These are phyloP conservation scores for Nectriaceae sp. DNA, from an alignment of 2,329 filamentous ascomycete species.

Conservation along the genomic window DNA sequence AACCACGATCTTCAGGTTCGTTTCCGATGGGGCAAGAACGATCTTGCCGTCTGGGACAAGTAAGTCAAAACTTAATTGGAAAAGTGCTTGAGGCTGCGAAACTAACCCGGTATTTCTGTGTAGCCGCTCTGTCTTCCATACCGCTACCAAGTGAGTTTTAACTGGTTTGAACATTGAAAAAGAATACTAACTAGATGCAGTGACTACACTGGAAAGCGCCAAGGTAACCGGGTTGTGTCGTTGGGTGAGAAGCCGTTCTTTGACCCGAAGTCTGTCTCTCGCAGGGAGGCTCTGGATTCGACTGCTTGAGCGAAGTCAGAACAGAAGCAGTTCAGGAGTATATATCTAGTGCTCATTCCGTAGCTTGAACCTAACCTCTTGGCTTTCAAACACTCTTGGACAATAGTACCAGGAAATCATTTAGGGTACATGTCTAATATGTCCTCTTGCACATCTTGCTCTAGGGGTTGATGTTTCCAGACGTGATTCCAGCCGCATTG, in stretches of 20 bases:
- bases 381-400: too few relatives aligned
- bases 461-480: too few relatives aligned
- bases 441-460: too few relatives aligned
- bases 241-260: conserved; percentile 47
- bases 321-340: too few relatives aligned
- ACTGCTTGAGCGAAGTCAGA: too few relatives aligned
- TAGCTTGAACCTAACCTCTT: too few relatives aligned
- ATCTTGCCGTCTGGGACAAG: conserved; percentile 64
- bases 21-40: conserved; percentile 47
- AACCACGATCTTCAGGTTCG: conserved; percentile 60
- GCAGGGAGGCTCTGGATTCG: conserved; percentile 42
- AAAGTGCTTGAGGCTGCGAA: conserved; percentile 1
- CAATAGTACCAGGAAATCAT: too few relatives aligned
- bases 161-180: too few relatives aligned
- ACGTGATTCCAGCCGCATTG: too few relatives aligned
- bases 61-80: neutral
- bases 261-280: conserved; percentile 38
- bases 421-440: too few relatives aligned
- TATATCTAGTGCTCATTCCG: too few relatives aligned
- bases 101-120: conserved; percentile 7
- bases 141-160: conserved; percentile 64
- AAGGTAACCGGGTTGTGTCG: conserved; percentile 44
- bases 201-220: conserved; percentile 53
- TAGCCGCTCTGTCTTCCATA: conserved; percentile 54
- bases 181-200: too few relatives aligned